These are phyloP conservation scores for Fusarium citri DNA, from an alignment of 2,329 filamentous ascomycete genomes.

Conservation along the genomic window DNA sequence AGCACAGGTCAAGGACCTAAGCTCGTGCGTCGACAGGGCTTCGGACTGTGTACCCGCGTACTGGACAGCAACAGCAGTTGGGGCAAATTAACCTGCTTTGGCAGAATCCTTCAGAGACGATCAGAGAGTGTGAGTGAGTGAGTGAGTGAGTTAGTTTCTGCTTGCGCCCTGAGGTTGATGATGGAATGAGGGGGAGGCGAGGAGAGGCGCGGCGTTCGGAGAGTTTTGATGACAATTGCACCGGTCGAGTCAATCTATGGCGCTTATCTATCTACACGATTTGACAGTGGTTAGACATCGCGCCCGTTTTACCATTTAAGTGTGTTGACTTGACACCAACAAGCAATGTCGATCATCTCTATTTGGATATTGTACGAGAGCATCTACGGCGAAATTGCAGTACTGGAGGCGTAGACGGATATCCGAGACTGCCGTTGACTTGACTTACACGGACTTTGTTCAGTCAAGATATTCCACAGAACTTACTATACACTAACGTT, in stretches of 20 bases:
- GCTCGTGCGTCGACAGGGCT: slow-evolving; percentile 13
- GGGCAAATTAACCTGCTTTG: slow-evolving; percentile 38
- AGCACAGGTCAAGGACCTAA: slow-evolving; percentile 6
- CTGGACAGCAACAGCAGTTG: neutral
- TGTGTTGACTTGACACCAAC: neutral
- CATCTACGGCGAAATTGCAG: neutral
- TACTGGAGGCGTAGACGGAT: neutral
- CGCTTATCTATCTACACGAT: slow-evolving; percentile 14
- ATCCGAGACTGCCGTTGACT: neutral
- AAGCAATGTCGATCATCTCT: slow-evolving; percentile 20
- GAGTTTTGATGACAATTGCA: slow-evolving; percentile 22
- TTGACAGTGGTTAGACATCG: slow-evolving; percentile 3
- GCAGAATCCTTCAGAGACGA: slow-evolving; percentile 21
- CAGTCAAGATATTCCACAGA: neutral
- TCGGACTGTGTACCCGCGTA: slow-evolving; percentile 30
- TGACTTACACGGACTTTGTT: slow-evolving; percentile 16
- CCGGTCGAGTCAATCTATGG: slow-evolving; percentile 6
- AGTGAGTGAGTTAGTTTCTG: neutral
- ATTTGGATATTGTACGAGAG: neutral
- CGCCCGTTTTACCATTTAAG: slow-evolving; percentile 1
- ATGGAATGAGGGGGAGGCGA: neutral
- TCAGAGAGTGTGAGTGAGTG: neutral
- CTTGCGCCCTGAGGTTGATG: slow-evolving; percentile 24
- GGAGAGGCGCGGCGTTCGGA: slow-evolving; percentile 2
- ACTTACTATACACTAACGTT: slow-evolving; percentile 2